Conservation (phyloP, 2,329 filamentous ascomycete species). For the Hypoxylon sp. region DNA sequence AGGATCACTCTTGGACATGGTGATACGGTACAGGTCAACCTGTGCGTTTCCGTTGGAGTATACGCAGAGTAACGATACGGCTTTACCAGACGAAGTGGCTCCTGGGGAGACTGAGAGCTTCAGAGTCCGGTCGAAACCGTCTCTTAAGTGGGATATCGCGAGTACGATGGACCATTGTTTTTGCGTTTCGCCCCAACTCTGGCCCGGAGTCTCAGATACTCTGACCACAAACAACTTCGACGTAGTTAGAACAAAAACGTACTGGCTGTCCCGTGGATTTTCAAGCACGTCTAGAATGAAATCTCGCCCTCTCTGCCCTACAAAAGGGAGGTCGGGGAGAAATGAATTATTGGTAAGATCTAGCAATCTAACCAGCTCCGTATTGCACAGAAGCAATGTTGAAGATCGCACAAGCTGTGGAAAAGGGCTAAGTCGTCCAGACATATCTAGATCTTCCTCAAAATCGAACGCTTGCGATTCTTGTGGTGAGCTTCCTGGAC, state of each 20-base stretch:
- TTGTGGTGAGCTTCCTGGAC: constrained; percentile 41
- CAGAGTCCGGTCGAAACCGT: constrained; percentile 54
- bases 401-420: constrained; percentile 66
- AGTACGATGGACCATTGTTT: constrained; percentile 53
- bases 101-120: constrained; percentile 55
- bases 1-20: constrained; percentile 40
- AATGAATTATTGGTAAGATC: constrained; percentile 46
- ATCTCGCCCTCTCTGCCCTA: constrained; percentile 41
- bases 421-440: constrained; percentile 43
- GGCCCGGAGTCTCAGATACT: constrained; percentile 36
- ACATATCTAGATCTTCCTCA: constrained; percentile 47
- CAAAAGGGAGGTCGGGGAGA: constrained; percentile 47
- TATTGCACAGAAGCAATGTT: constrained; percentile 60
- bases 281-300: constrained; percentile 48
- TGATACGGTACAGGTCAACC: constrained; percentile 48
- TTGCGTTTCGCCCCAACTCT: constrained; percentile 37
- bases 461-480: constrained; percentile 56
- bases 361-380: constrained; percentile 48
- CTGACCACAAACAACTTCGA: constrained; percentile 48
- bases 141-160: constrained; percentile 61
- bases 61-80: constrained; percentile 45
- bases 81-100: constrained; percentile 23
- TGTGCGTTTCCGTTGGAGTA: constrained; percentile 46
- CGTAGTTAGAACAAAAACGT: constrained; percentile 50
- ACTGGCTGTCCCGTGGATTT: constrained; percentile 47